These are phyloP conservation scores for Colletotrichum coccodes DNA, from an alignment of 2,329 filamentous ascomycete species.

Conservation along the genomic window DNA sequence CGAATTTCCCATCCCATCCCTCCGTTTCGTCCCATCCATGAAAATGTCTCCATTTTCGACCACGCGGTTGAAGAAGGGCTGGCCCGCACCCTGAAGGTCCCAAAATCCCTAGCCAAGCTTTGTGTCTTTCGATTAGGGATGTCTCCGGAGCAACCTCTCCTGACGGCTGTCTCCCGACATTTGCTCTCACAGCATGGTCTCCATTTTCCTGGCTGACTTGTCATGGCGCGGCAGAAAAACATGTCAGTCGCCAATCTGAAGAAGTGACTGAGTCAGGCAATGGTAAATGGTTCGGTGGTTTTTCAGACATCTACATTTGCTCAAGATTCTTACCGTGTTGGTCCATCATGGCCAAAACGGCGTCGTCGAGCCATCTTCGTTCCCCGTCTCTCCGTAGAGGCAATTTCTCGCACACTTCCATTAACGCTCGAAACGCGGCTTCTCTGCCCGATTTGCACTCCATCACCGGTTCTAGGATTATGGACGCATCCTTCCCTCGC, in stretches of 20 bases:
- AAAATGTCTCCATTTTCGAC: neutral
- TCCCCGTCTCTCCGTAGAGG: neutral
- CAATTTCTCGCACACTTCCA: neutral
- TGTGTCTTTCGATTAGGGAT: neutral
- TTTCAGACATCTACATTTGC: neutral
- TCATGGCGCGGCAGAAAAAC: neutral
- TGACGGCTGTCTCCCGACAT: neutral
- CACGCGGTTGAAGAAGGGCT: neutral
- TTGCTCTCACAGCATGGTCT: neutral
- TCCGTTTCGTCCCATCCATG: neutral
- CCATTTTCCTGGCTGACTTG: neutral
- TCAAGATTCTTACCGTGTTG: neutral
- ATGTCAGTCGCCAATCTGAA: neutral
- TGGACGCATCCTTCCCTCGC: neutral
- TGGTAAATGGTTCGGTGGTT: neutral
- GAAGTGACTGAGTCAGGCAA: neutral
- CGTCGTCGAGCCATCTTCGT: neutral
- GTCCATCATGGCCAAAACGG: neutral
- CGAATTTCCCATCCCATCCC: neutral
- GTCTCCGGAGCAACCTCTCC: neutral
- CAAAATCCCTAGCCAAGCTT: neutral
- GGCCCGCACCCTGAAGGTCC: neutral
- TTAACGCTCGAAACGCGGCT: neutral
- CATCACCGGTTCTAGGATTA: neutral
- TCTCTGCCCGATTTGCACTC: neutral